Evolutionary conservation across 129 eudicot species (phyloP), one percentile per base, ranked within the genome.

Genomic region (Logfia minima): DNA sequence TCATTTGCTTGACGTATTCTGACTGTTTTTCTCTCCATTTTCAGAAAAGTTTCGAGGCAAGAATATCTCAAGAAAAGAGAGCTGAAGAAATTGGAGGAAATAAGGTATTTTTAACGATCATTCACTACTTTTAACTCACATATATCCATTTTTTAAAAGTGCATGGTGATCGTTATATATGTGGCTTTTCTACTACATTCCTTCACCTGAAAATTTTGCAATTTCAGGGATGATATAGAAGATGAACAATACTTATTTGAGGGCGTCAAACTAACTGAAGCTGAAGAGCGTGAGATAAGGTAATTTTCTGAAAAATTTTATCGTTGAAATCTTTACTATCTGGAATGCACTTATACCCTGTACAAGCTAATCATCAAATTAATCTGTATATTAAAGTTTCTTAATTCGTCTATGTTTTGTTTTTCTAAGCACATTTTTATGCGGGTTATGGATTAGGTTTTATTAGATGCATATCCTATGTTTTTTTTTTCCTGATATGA

Each of bases 31-130:
- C 23, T 58, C n/a, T 64, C 29, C 41, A 28, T 58, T 66, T 78
- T 70, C 90, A 91, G 98, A 58, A 87, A 84, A 80, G 87, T 84
- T 79, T 93, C 98, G 29, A 87, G 98, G 86, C 98, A 91, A 75
- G 97, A 93, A 80, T 93, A 93, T 82, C 80, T 93, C 76, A 93
- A 93, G 86, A 90, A 93, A 84, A 89, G 98, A 82, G 97, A 93
- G 89, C 87, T 84, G 71, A 89, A 90, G 88, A 93, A 90, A 73
- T 61, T 93, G 62, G 97, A 93, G 26, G 97, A 93, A 79, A 86
- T 93, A 77, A 81, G 89, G 98, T 91, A 81, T 19, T 66, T 28
- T 56, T 75, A 68, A 77, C 64, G 32, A 13, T 52, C 37, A 35
- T 11, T 51, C 11, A 71, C 74, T 77, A 72, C 76, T 74, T 75